Evolutionary conservation across 257 asterid species (phyloP).

Genomic region (Schizonepeta tenuifolia): DNA sequence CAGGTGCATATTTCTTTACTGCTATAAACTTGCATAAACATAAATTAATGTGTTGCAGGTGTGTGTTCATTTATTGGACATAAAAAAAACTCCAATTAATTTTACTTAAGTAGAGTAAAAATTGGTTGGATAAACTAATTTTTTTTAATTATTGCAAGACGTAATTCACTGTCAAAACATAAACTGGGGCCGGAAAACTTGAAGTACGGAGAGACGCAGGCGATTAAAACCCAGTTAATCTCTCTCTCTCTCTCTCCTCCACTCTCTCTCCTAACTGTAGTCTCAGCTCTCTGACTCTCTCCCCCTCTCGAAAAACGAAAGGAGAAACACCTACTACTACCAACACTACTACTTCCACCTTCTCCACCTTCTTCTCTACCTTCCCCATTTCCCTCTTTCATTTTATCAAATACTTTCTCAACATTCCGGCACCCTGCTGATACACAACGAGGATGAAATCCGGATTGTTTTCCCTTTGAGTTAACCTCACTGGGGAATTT

Average conservation of each 20-base stretch:
- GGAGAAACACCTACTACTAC: constrained; percentile 42
- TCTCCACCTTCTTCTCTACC: constrained; percentile 32
- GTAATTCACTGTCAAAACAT: too few species aligned
- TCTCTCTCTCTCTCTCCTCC: background rate
- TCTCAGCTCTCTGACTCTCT: constrained; percentile 38
- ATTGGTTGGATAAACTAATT: too few species aligned
- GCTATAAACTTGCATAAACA: too few species aligned
- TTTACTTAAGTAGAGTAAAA: too few species aligned
- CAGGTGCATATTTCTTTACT: too few species aligned
- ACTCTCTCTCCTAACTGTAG: constrained; percentile 38
- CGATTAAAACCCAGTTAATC: constrained; percentile 27
- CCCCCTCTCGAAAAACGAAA: constrained; percentile 51
- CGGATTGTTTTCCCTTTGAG: background rate
- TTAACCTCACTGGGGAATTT: background rate
- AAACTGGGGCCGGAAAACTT: background rate
- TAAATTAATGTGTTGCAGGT: too few species aligned
- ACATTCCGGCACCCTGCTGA: constrained; percentile 1
- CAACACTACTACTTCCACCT: constrained; percentile 29
- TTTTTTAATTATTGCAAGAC: background rate
- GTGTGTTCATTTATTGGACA: too few species aligned
- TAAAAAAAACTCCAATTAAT: too few species aligned
- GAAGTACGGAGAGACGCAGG: constrained; percentile 15
- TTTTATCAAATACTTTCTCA: background rate
- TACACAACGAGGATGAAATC: constrained; percentile 9
- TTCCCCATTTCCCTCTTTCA: constrained; percentile 30